Percentiles rank a stretch among this genome's conserved stretches.
phyloP scores from a whole-genome alignment of 1,139 yeast species.

The Pichia sp. region DNA sequence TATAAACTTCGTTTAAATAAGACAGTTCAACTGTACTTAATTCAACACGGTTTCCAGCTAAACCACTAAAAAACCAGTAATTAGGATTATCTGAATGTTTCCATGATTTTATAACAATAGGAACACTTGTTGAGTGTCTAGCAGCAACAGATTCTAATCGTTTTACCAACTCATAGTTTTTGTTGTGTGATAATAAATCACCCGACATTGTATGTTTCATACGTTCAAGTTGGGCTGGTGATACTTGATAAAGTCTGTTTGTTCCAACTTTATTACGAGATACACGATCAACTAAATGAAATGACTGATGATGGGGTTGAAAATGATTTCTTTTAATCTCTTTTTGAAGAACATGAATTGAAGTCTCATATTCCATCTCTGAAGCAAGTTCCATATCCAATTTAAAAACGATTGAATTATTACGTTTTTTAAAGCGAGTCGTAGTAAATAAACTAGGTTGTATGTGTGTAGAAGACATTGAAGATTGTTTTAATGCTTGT shows the following conservation, averaged over 20 bases:
- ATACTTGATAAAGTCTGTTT: constrained; percentile 4
- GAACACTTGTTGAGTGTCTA: constrained; percentile 7
- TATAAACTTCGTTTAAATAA: not conserved
- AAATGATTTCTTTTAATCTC: no score
- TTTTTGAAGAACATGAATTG: no score
- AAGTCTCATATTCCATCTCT: not conserved
- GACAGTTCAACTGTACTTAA: not conserved
- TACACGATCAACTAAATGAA: not conserved
- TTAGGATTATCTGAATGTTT: not conserved
- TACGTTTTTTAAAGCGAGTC: no score
- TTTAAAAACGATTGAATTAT: not conserved
- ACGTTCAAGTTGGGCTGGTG: constrained; percentile 4
- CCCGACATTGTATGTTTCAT: not conserved
- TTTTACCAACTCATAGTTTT: constrained; percentile 8
- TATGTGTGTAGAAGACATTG: not conserved
- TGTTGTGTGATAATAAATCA: not conserved
- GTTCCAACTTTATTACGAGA: not conserved
- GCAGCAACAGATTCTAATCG: constrained; percentile 3
- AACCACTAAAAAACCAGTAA: no score
- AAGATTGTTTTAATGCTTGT: not conserved
- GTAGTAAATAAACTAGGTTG: no score
- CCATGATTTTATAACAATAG: constrained; percentile 7
- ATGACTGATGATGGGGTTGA: not conserved
- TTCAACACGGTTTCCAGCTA: not conserved
- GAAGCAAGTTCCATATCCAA: not conserved